Percentiles rank a stretch among this genome's conserved stretches.
Evolutionary conservation across 148 eudicot genomes (phyloP).

Genomic region (Rhododendron ovatum): DNA sequence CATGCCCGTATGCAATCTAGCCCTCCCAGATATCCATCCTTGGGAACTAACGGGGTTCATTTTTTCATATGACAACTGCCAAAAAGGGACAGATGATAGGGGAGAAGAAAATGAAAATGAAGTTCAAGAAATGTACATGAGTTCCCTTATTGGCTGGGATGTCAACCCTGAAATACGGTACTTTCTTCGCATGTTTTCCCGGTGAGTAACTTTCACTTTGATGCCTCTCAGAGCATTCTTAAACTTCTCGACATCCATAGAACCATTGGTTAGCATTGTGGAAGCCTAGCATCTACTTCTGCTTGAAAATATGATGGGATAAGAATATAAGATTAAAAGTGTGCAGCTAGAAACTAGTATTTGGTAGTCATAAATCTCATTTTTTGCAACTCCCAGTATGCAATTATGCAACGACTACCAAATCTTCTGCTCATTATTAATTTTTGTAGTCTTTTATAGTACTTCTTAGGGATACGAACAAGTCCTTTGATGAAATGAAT

Average conservation of each 20-base stretch:
- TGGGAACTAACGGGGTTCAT: neutral
- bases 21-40: too few species aligned
- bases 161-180: constrained; percentile 84
- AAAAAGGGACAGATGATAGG: neutral
- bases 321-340: neutral
- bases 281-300: neutral
- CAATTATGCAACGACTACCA: too few species aligned
- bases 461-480: too few species aligned
- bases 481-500: neutral
- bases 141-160: constrained; percentile 81
- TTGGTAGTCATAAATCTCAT: too few species aligned
- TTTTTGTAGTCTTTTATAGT: too few species aligned
- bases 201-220: constrained; percentile 92
- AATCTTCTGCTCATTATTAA: too few species aligned
- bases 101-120: too few species aligned
- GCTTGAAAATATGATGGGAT: neutral
- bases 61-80: neutral
- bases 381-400: too few species aligned
- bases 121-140: constrained; percentile 42
- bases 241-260: constrained; percentile 37
- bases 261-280: neutral
- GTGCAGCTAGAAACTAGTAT: neutral
- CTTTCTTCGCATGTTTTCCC: constrained; percentile 74
- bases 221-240: constrained; percentile 88
- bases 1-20: too few species aligned